These are phyloP conservation scores for Aspergillus fumigatiaffinis DNA, from an alignment of 2,329 filamentous ascomycete genomes.

Conservation along the genomic window DNA sequence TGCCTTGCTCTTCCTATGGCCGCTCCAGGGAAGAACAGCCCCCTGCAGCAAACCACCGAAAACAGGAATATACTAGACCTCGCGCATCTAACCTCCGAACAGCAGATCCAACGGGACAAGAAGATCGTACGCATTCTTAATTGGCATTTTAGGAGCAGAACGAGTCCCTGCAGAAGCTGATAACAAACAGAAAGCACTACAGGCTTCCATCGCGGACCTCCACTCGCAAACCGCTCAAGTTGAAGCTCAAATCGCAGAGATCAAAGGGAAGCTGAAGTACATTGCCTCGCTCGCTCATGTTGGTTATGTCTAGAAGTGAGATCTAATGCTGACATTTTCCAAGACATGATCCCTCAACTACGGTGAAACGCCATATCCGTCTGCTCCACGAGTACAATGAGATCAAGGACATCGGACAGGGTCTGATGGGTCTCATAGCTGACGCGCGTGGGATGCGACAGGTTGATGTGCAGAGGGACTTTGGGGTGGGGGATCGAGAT, in stretches of 20 bases:
- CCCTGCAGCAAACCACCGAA: not conserved
- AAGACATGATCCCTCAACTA: slow-evolving; percentile 45
- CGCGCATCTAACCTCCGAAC: slow-evolving; percentile 7
- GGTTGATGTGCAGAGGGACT: slow-evolving; percentile 38
- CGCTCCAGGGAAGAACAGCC: slow-evolving; percentile 1
- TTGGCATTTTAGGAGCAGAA: not conserved
- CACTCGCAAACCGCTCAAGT: slow-evolving; percentile 44
- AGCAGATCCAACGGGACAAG: slow-evolving; percentile 17
- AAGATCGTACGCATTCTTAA: slow-evolving; percentile 21
- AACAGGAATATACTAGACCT: not conserved
- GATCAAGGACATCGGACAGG: slow-evolving; percentile 64
- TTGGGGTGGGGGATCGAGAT: slow-evolving; percentile 36
- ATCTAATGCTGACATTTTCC: not conserved
- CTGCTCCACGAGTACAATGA: slow-evolving; percentile 68
- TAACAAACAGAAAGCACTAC: slow-evolving; percentile 19
- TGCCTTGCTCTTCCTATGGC: not conserved
- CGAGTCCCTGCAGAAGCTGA: slow-evolving; percentile 12
- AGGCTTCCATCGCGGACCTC: slow-evolving; percentile 33
- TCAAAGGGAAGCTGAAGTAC: slow-evolving; percentile 35
- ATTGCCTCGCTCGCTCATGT: slow-evolving; percentile 4
- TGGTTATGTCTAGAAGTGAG: not conserved
- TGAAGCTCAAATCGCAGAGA: slow-evolving; percentile 31
- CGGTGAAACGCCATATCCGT: slow-evolving; percentile 61
- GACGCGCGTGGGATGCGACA: slow-evolving; percentile 58
- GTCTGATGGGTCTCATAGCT: slow-evolving; percentile 63